Evolutionary conservation across 2,329 filamentous ascomycete genomes (phyloP).

Genomic region (Diplodia scrobiculata): DNA sequence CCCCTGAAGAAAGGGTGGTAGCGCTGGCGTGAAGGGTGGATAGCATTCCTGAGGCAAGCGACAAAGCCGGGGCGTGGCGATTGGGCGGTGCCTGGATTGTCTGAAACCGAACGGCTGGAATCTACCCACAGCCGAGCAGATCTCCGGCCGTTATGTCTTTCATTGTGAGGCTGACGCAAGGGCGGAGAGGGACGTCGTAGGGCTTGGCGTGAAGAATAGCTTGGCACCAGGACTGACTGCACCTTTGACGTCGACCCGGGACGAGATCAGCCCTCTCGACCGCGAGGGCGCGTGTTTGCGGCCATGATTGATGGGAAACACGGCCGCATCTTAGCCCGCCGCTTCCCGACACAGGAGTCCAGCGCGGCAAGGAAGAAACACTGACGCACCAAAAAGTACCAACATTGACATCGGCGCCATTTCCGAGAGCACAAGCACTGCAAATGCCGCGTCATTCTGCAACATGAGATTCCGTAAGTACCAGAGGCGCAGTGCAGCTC

Average conservation of each 20-base stretch:
- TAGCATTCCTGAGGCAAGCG: constrained; percentile 11
- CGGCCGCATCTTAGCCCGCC: not conserved
- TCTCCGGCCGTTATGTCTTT: constrained; percentile 26
- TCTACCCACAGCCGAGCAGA: constrained; percentile 12
- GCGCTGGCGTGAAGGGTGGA: constrained; percentile 7
- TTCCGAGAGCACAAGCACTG: constrained; percentile 13
- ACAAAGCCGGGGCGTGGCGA: constrained; percentile 20
- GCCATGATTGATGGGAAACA: not conserved
- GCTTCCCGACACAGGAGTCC: not conserved
- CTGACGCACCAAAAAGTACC: constrained; percentile 7
- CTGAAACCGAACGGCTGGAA: constrained; percentile 19
- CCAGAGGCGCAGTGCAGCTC: constrained; percentile 15
- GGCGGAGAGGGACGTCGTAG: constrained; percentile 25
- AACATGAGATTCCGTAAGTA: not conserved
- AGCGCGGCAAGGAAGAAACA: constrained; percentile 23
- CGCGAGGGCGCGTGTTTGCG: constrained; percentile 17
- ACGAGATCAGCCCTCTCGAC: not conserved
- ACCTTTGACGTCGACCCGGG: not conserved
- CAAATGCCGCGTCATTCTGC: constrained; percentile 16
- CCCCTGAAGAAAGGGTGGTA: constrained; percentile 25
- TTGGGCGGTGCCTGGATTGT: constrained; percentile 18
- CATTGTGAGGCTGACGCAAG: constrained; percentile 29
- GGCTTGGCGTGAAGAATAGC: constrained; percentile 29
- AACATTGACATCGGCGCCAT: constrained; percentile 5
- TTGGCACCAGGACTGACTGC: constrained; percentile 24